Percentiles rank a stretch among this genome's conserved stretches.
Conservation (phyloP, 2,329 filamentous ascomycete genomes). For the Pezicula radicicola region DNA sequence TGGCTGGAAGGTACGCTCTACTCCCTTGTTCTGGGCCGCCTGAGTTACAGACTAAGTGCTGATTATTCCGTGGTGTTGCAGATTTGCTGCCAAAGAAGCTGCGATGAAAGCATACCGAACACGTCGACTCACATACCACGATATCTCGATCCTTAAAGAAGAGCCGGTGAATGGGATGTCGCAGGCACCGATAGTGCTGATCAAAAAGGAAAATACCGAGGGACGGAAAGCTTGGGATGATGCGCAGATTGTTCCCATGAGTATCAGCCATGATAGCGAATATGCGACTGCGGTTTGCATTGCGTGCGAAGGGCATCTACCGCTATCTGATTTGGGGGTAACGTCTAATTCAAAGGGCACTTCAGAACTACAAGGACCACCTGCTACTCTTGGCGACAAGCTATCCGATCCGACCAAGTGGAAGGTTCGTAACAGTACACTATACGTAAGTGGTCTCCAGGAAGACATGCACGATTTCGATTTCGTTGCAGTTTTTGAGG, state of each 20-base stretch:
- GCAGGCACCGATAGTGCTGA: slow-evolving; percentile 16
- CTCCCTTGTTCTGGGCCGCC: background rate
- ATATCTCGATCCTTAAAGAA: slow-evolving; percentile 40
- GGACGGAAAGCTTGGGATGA: slow-evolving; percentile 20
- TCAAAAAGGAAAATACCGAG: slow-evolving; percentile 24
- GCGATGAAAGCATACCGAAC: slow-evolving; percentile 67
- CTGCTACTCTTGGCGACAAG: no score
- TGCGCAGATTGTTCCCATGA: slow-evolving; percentile 63
- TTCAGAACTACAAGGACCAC: no score
- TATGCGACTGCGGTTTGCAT: slow-evolving; percentile 73
- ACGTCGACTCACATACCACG: slow-evolving; percentile 57
- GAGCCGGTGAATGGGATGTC: slow-evolving; percentile 1
- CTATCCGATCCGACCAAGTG: no score
- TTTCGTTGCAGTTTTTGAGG: no score
- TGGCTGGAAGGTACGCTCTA: slow-evolving; percentile 22
- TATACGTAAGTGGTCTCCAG: no score
- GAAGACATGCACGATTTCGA: no score
- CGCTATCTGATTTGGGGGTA: background rate
- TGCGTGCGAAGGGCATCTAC: slow-evolving; percentile 31
- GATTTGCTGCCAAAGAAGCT: slow-evolving; percentile 68
- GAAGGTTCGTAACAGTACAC: no score
- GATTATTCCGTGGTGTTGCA: slow-evolving; percentile 2
- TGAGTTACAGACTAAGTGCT: background rate
- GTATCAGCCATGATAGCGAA: slow-evolving; percentile 84
- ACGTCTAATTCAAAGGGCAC: background rate